Base-by-base conservation (phyloP, 2,329 filamentous ascomycete genomes). In the Atkinsonella hypoxylon region DNA sequence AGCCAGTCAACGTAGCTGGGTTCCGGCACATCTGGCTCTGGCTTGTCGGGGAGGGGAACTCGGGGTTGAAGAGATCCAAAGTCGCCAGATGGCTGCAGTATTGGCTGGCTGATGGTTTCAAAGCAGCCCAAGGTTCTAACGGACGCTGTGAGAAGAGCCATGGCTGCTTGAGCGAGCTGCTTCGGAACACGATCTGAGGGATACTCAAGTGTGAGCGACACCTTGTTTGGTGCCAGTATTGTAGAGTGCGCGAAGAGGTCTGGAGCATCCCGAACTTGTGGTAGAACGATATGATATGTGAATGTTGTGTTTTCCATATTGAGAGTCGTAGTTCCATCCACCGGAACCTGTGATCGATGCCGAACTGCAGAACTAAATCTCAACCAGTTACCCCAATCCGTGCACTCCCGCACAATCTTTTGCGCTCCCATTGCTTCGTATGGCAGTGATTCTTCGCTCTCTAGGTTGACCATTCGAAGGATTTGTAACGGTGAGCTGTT, bases 311-410 rank as follows among this genome's bases (percentile, higher is more conserved):
- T 62, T 2, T 70, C 73, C 2, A 78, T 67, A 52, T 70, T 69
- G 57, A 77, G 58, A 8, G 68, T 69, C 4, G 65, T 66, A 6
- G 67, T 64, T 4, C 68, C 68, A 43, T 70, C 67, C 13, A 58
- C 49, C 2, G 56, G 55, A 11, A 53, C 38, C 3, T 56, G 57
- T 1, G 55, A 49, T 39, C 73, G 68, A 53, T 81, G 76, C 46
- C 78, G 72, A 2, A 81, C 70, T 2, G 79, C 62, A 3, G 74
- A 76, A 62, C 75, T 76, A 61, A 79, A 76, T 1, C 69, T 71
- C 3, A 72, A 74, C 68, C 75, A 78, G 30, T 70, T 67, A 0
- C 74, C 68, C 75, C 77, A 80, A 5, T 70, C 58, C 3, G 77
- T 79, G 57, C 76, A 81, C 44, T 71, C 69, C 36, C 73, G 68